phyloP scores from a whole-genome alignment of 768 basidiomycete genomes.

The Sistotremastrum niveocremeum region DNA sequence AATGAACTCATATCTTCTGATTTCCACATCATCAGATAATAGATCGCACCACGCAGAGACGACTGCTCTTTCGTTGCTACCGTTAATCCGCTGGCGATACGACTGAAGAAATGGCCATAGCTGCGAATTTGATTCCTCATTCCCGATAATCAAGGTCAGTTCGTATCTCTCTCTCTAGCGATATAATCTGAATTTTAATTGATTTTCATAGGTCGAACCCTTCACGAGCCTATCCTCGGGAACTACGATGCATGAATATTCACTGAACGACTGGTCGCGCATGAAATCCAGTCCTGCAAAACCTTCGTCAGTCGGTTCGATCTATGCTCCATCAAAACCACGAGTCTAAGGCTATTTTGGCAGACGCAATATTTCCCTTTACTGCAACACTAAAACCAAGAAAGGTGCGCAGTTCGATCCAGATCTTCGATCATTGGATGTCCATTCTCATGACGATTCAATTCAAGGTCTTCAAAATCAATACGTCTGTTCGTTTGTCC shows the following conservation, averaged over 20 bases:
- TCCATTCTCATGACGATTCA: neutral
- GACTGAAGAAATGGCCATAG: constrained; percentile 56
- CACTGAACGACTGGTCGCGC: neutral
- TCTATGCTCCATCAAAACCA: neutral
- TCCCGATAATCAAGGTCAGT: constrained; percentile 44
- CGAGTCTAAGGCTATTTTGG: neutral
- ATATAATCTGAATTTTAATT: neutral
- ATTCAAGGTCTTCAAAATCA: constrained; percentile 56
- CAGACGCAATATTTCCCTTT: constrained; percentile 52
- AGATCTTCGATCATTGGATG: neutral
- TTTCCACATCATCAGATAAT: too few relatives aligned
- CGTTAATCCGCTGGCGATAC: too few relatives aligned
- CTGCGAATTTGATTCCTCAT: constrained; percentile 45
- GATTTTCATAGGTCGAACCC: constrained; percentile 43
- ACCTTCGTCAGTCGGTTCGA: constrained; percentile 55
- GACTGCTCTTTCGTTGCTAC: too few relatives aligned
- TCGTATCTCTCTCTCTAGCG: neutral
- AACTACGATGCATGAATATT: neutral
- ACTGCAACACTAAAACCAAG: constrained; percentile 50
- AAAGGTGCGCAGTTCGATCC: constrained; percentile 22
- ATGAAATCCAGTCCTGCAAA: constrained; percentile 40
- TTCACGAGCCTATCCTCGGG: constrained; percentile 29
- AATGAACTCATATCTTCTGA: too few relatives aligned
- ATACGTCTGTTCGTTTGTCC: constrained; percentile 41
- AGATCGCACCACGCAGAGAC: too few relatives aligned